These are phyloP conservation scores for Zalaria obscura DNA, from an alignment of 2,329 filamentous ascomycete genomes.

Conservation along the genomic window DNA sequence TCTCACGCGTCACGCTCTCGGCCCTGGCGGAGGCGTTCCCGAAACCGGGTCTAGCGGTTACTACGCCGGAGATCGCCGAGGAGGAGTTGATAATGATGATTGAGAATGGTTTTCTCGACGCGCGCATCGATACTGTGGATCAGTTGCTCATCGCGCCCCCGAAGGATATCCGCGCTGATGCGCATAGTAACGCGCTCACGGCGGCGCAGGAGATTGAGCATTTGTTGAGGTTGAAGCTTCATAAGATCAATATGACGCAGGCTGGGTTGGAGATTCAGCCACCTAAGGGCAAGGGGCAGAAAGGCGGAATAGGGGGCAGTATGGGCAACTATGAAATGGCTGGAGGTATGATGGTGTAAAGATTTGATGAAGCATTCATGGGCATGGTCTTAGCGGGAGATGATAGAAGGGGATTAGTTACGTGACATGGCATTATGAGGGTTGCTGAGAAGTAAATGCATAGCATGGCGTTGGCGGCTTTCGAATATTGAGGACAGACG, in stretches of 20 bases:
- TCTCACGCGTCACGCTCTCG: conserved; percentile 70
- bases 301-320: too few species aligned
- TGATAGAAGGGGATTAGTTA: too few species aligned
- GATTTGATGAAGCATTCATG: too few species aligned
- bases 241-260: conserved; percentile 61
- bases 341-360: too few species aligned
- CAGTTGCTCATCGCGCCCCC: conserved; percentile 61
- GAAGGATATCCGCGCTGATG: conserved; percentile 48
- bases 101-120: conserved; percentile 52
- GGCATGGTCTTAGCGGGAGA: too few species aligned
- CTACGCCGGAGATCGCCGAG: conserved; percentile 41
- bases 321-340: too few species aligned
- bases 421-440: too few species aligned
- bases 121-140: conserved; percentile 73
- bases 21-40: conserved; percentile 69
- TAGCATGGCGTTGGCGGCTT: too few species aligned
- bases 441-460: too few species aligned
- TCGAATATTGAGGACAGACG: too few species aligned
- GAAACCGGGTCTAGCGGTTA: conserved; percentile 27
- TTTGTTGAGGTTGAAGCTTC: conserved; percentile 60
- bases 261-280: conserved; percentile 52
- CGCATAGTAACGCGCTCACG: conserved; percentile 56
- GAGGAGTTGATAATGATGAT: conserved; percentile 71
- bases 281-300: conserved; percentile 4
- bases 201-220: conserved; percentile 59